phyloP scores from a whole-genome alignment of 176 grass and related monocot genomes.

The Typha latifolia region DNA sequence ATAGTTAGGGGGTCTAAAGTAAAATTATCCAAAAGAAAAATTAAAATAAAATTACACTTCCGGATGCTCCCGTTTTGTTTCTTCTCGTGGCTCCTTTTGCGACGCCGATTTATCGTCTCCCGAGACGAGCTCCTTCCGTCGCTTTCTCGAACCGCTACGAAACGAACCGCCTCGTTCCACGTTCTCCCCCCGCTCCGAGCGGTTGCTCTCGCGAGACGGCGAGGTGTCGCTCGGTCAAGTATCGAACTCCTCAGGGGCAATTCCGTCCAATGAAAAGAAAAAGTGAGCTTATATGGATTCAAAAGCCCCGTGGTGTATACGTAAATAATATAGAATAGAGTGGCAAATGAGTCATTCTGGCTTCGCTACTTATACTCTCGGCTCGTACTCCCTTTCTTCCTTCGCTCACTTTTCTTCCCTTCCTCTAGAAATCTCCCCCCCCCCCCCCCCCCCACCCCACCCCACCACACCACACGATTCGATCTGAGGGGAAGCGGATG shows the following conservation, averaged over 20 bases:
- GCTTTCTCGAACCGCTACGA: not conserved
- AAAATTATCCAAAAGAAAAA: too few relatives aligned
- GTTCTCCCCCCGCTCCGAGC: not conserved
- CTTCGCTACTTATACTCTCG: conserved; percentile 31
- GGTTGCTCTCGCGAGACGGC: conserved; percentile 17
- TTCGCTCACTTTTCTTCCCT: not conserved
- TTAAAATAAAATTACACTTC: too few relatives aligned
- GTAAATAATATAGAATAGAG: conserved; percentile 23
- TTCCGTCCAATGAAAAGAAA: not conserved
- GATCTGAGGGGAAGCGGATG: conserved; percentile 11
- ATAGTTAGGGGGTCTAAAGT: too few relatives aligned
- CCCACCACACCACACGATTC: conserved; percentile 3
- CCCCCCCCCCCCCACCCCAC: conserved; percentile 22
- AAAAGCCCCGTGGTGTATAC: conserved; percentile 32
- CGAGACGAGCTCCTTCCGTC: not conserved
- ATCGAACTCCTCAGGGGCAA: conserved; percentile 1
- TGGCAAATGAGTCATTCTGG: conserved; percentile 1
- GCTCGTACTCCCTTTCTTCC: not conserved
- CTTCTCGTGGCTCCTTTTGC: too few relatives aligned
- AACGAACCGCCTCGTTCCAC: not conserved
- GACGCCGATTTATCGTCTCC: not conserved
- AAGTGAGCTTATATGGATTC: not conserved
- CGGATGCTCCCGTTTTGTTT: too few relatives aligned
- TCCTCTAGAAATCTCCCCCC: not conserved
- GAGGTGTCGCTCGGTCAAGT: conserved; percentile 7